These are phyloP conservation scores for Globisporangium radiosum DNA, from an alignment of 352 stramenopile species.

Conservation along the genomic window DNA sequence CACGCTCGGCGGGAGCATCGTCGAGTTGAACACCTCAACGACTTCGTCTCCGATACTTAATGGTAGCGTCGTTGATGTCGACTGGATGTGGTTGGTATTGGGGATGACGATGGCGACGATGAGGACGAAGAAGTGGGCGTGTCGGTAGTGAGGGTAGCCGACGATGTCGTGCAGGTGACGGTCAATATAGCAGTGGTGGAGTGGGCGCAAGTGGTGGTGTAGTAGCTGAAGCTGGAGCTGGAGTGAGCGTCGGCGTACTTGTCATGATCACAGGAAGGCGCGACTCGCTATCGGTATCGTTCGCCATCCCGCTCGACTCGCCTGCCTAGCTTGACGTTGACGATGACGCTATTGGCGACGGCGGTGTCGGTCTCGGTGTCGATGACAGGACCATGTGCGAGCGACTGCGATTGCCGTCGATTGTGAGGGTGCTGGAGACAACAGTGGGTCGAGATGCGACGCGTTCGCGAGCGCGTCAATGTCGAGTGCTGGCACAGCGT, in stretches of 20 bases:
- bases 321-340: too few species aligned
- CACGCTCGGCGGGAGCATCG: conserved; percentile 27
- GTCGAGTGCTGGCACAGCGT: too few species aligned
- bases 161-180: background rate
- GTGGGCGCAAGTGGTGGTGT: conserved; percentile 3
- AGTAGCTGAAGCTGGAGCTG: background rate
- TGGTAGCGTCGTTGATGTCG: background rate
- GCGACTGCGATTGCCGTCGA: too few species aligned
- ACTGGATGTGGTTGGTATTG: background rate
- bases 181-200: background rate
- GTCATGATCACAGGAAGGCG: background rate
- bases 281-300: background rate
- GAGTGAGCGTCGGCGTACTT: background rate
- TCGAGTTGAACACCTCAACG: conserved; percentile 30
- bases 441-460: too few species aligned
- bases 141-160: background rate
- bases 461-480: too few species aligned
- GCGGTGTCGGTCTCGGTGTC: background rate
- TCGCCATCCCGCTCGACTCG: background rate
- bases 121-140: background rate
- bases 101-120: conserved; percentile 2
- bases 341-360: too few species aligned
- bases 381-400: too few species aligned
- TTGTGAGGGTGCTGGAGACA: too few species aligned
- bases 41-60: too few species aligned